These are phyloP conservation scores for Gaertneriomyces sp. DNA, from an alignment of 192 early-diverging fungal species.

Conservation along the genomic window DNA sequence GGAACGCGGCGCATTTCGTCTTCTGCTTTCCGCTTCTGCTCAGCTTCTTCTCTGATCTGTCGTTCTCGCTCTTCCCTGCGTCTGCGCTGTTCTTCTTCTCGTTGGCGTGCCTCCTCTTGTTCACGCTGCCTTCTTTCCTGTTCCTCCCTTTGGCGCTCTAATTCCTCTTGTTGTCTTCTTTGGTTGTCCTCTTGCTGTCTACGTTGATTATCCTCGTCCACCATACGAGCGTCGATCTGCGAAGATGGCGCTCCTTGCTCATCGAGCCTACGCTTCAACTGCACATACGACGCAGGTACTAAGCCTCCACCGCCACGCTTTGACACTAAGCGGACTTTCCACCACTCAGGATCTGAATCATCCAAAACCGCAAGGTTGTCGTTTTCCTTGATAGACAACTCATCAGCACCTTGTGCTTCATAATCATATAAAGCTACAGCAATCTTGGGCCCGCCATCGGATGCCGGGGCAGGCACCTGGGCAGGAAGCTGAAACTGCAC, in stretches of 20 bases:
- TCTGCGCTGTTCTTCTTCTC: slow-evolving; percentile 21
- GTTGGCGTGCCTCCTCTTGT: slow-evolving; percentile 32
- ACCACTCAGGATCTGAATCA: slow-evolving; percentile 90
- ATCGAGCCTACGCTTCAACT: slow-evolving; percentile 46
- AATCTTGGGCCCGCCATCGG: slow-evolving; percentile 28
- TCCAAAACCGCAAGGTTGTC: slow-evolving; percentile 84
- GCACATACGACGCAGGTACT: slow-evolving; percentile 87
- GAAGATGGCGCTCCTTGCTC: not conserved
- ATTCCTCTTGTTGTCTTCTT: slow-evolving; percentile 33
- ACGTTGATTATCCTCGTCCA: slow-evolving; percentile 25
- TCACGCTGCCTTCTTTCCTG: slow-evolving; percentile 24
- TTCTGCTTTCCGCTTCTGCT: no score
- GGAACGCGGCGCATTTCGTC: no score
- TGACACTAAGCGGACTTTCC: slow-evolving; percentile 72
- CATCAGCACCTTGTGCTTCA: slow-evolving; percentile 75
- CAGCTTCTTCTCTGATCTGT: not conserved
- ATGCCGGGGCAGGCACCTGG: not conserved
- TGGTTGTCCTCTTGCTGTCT: slow-evolving; percentile 34
- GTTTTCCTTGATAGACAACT: slow-evolving; percentile 81
- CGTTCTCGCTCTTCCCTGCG: slow-evolving; percentile 3
- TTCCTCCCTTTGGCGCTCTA: slow-evolving; percentile 20
- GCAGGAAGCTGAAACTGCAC: not conserved
- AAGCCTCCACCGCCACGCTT: slow-evolving; percentile 65
- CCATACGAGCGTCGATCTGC: not conserved
- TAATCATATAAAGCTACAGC: slow-evolving; percentile 87